Evolutionary conservation across 2,329 filamentous ascomycete species (phyloP).

Genomic region (Sporothrix phasma): DNA sequence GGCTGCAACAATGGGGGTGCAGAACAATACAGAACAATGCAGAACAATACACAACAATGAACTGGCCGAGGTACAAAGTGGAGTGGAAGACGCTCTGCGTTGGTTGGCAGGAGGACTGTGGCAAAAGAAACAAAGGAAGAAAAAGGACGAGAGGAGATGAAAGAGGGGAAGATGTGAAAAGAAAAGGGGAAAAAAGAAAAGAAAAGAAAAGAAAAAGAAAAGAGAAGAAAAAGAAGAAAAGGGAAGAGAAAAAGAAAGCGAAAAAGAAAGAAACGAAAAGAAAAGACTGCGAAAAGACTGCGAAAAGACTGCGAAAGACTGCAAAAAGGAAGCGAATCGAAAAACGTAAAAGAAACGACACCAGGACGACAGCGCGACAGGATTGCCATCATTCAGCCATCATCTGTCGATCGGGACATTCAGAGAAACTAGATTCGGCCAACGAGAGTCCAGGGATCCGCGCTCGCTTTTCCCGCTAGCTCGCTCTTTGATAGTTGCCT

Average conservation of each 20-base stretch:
- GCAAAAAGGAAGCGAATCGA: no score
- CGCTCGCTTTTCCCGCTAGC: no score
- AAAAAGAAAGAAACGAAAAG: not conserved
- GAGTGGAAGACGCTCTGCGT: not conserved
- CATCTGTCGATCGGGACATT: not conserved
- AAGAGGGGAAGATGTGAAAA: not conserved
- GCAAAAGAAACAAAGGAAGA: not conserved
- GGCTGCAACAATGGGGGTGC: no score
- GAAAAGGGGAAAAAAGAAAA: not conserved
- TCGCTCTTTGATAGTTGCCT: not conserved
- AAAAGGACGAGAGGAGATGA: no score
- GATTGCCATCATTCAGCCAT: not conserved
- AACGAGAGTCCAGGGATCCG: not conserved
- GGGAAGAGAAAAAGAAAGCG: not conserved
- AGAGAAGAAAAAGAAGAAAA: not conserved
- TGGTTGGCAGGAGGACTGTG: not conserved
- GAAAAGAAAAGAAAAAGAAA: not conserved
- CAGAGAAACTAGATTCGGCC: not conserved
- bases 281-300: no score
- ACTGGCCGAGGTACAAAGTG: not conserved
- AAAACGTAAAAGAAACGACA: not conserved
- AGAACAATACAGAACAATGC: no score
- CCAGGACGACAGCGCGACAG: not conserved
- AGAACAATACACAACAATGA: not conserved
- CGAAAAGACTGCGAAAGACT: no score